phyloP scores from a whole-genome alignment of 805 yeast species.

The Sugiyamaella smithiae region DNA sequence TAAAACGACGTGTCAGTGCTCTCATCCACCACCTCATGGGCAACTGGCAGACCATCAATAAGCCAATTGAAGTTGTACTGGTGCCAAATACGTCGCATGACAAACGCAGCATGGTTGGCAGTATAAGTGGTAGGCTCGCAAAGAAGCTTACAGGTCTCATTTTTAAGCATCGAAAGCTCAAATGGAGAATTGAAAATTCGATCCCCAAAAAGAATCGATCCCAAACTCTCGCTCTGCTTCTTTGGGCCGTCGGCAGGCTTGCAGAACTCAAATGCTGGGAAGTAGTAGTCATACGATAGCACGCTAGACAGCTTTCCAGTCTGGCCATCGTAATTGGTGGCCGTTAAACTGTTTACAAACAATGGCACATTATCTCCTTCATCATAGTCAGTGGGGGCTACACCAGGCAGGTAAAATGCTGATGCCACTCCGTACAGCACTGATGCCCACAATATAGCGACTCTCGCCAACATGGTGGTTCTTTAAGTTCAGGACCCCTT shows the following conservation, averaged over 20 bases:
- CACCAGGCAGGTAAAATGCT: conserved; percentile 92
- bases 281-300: conserved; percentile 55
- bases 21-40: conserved; percentile 48
- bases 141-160: conserved; percentile 62
- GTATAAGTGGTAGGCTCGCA: conserved; percentile 57
- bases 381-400: conserved; percentile 86
- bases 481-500: no score
- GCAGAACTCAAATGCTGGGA: conserved; percentile 81
- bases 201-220: conserved; percentile 93
- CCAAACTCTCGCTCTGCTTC: conserved; percentile 84
- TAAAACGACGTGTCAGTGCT: conserved; percentile 62
- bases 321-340: conserved; percentile 49
- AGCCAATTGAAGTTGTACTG: conserved; percentile 91
- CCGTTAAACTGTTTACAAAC: conserved; percentile 87
- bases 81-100: conserved; percentile 73
- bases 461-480: conserved; percentile 2
- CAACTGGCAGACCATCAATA: conserved; percentile 92
- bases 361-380: conserved; percentile 71
- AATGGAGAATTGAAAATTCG: conserved; percentile 92
- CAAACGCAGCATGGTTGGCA: conserved; percentile 66
- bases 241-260: conserved; percentile 59
- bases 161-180: conserved; percentile 70
- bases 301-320: conserved; percentile 31
- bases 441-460: background rate
- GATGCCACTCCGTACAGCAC: background rate